Conservation (phyloP, 176 grass and related monocot genomes). For the Themeda triandra region DNA sequence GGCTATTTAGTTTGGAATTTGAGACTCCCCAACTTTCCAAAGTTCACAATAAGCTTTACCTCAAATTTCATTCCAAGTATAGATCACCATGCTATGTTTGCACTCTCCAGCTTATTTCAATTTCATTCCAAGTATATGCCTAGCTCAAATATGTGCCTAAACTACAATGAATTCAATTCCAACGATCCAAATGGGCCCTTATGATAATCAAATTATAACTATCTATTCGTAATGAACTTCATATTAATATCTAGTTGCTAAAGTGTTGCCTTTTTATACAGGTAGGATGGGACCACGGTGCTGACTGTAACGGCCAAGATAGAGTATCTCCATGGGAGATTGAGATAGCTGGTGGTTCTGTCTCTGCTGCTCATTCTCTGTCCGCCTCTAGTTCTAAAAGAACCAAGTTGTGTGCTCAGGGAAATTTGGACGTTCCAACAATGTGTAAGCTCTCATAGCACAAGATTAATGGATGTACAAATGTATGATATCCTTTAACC, state of each 20-base stretch:
- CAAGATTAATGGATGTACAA: not conserved
- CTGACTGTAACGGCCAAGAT: constrained; percentile 54
- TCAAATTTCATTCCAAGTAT: too few species aligned
- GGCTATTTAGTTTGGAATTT: too few species aligned
- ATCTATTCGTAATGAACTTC: constrained; percentile 20
- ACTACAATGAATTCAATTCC: too few species aligned
- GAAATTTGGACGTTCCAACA: constrained; percentile 59
- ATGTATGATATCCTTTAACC: not conserved
- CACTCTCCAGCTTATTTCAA: too few species aligned
- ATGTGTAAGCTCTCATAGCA: constrained; percentile 51
- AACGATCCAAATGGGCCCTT: too few species aligned
- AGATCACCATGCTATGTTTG: too few species aligned
- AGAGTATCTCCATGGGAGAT: constrained; percentile 96
- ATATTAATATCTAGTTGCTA: constrained; percentile 26
- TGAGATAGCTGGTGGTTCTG: constrained; percentile 54
- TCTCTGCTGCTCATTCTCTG: constrained; percentile 45
- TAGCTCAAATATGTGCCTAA: too few species aligned
- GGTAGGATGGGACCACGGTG: constrained; percentile 79
- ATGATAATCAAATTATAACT: not conserved
- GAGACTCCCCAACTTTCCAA: too few species aligned
- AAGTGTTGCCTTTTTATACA: constrained; percentile 27
- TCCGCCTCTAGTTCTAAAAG: constrained; percentile 69
- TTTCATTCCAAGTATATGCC: too few species aligned
- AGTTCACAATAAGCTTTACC: too few species aligned
- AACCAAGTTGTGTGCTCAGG: constrained; percentile 64